Conservation (phyloP, 2,329 filamentous ascomycete genomes). For the Diplodia sapinea region DNA sequence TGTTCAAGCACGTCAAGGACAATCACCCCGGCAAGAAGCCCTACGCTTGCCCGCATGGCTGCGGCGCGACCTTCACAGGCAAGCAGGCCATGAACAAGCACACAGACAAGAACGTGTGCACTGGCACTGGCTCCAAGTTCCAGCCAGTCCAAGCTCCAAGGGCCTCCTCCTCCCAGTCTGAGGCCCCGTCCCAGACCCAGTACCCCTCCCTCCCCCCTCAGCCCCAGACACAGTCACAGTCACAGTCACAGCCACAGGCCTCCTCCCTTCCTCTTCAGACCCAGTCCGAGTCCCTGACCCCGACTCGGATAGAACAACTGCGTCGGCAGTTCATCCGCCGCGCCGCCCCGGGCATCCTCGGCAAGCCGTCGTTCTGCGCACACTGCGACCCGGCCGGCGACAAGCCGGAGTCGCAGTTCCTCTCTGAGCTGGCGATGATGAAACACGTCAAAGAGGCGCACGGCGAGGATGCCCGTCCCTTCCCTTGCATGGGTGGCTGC, state of each 20-base stretch:
- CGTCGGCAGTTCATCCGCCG: too few species aligned
- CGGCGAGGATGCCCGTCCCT: not conserved
- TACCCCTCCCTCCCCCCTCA: too few species aligned
- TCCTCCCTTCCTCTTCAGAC: too few species aligned
- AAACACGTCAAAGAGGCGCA: not conserved
- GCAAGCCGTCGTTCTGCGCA: not conserved
- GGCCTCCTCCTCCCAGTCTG: too few species aligned
- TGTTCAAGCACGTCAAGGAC: not conserved
- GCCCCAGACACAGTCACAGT: too few species aligned
- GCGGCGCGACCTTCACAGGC: not conserved
- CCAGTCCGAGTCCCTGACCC: too few species aligned
- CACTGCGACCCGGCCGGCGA: not conserved
- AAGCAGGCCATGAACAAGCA: not conserved
- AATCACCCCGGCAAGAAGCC: not conserved
- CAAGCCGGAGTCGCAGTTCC: not conserved
- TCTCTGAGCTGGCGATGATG: not conserved
- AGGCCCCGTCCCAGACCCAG: too few species aligned
- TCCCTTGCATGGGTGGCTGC: not conserved
- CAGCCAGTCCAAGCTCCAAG: too few species aligned
- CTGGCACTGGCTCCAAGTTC: too few species aligned
- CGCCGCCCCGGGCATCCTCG: too few species aligned
- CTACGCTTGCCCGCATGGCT: not conserved
- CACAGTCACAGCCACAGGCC: too few species aligned
- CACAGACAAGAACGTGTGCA: not conserved
- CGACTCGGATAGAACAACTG: too few species aligned